Base-by-base conservation (phyloP, 225 moss, liverwort and hornwort species). In the Rhytidiadelphus loreus region DNA sequence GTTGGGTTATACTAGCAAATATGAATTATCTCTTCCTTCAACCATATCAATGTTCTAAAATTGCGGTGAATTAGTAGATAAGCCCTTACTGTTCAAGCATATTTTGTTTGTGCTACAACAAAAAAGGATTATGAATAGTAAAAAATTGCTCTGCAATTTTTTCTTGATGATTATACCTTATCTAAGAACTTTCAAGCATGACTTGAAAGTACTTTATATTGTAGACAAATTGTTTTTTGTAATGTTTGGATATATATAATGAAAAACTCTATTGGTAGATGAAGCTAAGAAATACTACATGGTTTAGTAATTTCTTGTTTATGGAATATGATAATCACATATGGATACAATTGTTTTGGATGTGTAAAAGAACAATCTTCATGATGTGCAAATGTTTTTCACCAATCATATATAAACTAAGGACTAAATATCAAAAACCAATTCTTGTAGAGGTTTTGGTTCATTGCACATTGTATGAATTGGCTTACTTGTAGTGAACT, bases 21-120 rank as follows among this genome's bases (percentile, higher is more conserved):
- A 68, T 3, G 12, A 22, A n/a, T 68, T 37, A 22, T n/a, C 21
- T 66, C n/a, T 11, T 66, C n/a, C 11, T 66, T 66, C 22, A n/a
- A 68, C 22, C 22, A 12, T n/a, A 22, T n/a, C 7, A n/a, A 11
- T 21, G n/a, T 5, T 3, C 22, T n/a, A 66, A 65, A 65, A 12
- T 10, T 0, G 0, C 1, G 3, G 7, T 37, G 6, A 4, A 66
- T 66, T 37, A 21, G 21, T 20, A 20, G 3, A 66, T 37, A 21
- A 37, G 11, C 12, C 21, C 21, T 37, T 21, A 37, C 20, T 37
- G n/a, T n/a, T n/a, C n/a, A n/a, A n/a, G 9, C 35, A 35, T 63
- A 33, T 63, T 63, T 32, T 64, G 17, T 64, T 35, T 37, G 20
- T 65, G 6, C 37, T 37, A 37, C 6, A 37, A 5, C 2, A 37